phyloP scores from a whole-genome alignment of 352 stramenopile species.

The Plasmopara muralis region DNA sequence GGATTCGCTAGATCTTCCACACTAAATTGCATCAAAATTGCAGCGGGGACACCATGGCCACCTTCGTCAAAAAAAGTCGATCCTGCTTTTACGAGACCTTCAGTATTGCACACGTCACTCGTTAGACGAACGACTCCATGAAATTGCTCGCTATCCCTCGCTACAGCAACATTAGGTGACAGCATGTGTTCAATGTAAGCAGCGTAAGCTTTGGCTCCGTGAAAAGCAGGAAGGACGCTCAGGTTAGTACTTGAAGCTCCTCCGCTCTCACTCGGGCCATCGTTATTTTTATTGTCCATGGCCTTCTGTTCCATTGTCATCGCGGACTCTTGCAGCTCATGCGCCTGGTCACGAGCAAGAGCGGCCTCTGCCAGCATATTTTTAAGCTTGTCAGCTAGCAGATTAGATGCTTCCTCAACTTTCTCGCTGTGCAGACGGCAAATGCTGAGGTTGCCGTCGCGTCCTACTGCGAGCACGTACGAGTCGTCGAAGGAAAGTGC shows the following conservation, averaged over 20 bases:
- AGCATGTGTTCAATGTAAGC: constrained; percentile 55
- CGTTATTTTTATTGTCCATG: constrained; percentile 37
- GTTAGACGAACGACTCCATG: constrained; percentile 42
- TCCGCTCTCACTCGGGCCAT: constrained; percentile 32
- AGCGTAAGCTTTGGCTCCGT: constrained; percentile 67
- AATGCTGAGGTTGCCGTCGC: constrained; percentile 74
- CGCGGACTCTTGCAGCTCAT: constrained; percentile 45
- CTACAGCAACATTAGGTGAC: constrained; percentile 12
- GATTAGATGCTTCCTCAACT: constrained; percentile 32
- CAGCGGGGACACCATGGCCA: constrained; percentile 12
- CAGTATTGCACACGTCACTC: constrained; percentile 29
- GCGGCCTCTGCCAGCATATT: constrained; percentile 37
- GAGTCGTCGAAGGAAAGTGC: constrained; percentile 82
- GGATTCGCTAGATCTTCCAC: constrained; percentile 67
- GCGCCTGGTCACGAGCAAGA: constrained; percentile 46
- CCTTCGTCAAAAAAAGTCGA: constrained; percentile 8
- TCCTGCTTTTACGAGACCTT: constrained; percentile 21
- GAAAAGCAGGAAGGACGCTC: constrained; percentile 51
- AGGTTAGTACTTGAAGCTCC: constrained; percentile 33
- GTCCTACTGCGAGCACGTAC: constrained; percentile 61
- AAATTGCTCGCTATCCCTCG: constrained; percentile 50
- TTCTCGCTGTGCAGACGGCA: constrained; percentile 55
- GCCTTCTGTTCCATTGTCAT: constrained; percentile 46
- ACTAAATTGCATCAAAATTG: constrained; percentile 31
- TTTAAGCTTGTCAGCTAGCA: constrained; percentile 32